These are phyloP conservation scores for Mortierella sp. DNA, from an alignment of 371 early-diverging fungal genomes.

Conservation along the genomic window DNA sequence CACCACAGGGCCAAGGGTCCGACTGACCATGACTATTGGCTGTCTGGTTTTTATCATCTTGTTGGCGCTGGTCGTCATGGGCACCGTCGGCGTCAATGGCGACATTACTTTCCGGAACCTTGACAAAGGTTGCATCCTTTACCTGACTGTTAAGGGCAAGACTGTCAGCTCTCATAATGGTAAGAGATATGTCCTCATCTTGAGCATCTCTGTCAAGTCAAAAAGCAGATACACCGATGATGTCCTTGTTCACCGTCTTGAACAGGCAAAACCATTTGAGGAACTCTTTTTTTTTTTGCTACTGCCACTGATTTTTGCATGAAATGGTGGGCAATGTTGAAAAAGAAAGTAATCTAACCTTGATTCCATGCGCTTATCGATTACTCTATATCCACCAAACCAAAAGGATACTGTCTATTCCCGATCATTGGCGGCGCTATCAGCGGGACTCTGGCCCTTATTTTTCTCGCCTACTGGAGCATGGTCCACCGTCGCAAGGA, in stretches of 20 bases:
- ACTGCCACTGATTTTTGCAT: not conserved
- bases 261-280: not conserved
- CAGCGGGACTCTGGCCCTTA: slow-evolving; percentile 7
- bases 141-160: slow-evolving; percentile 16
- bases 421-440: slow-evolving; percentile 29
- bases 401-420: slow-evolving; percentile 38
- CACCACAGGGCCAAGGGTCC: slow-evolving; percentile 17
- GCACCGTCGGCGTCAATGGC: slow-evolving; percentile 30
- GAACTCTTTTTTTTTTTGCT: not conserved
- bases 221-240: no score
- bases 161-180: slow-evolving; percentile 8
- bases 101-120: slow-evolving; percentile 6
- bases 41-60: slow-evolving; percentile 15
- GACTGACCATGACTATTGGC: slow-evolving; percentile 9
- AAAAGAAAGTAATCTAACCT: no score
- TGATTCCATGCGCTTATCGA: no score
- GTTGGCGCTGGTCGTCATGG: slow-evolving; percentile 32
- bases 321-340: not conserved
- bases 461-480: slow-evolving; percentile 18
- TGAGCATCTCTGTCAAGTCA: no score
- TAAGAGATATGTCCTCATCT: no score
- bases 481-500: slow-evolving; percentile 28
- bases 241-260: no score
- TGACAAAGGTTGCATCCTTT: slow-evolving; percentile 28
- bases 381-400: no score